A percentile compares a stretch with the other conserved stretches of the same genome.
Evolutionary conservation across 441 rosid genomes (phyloP).

Genomic region (Euphorbia corollata): DNA sequence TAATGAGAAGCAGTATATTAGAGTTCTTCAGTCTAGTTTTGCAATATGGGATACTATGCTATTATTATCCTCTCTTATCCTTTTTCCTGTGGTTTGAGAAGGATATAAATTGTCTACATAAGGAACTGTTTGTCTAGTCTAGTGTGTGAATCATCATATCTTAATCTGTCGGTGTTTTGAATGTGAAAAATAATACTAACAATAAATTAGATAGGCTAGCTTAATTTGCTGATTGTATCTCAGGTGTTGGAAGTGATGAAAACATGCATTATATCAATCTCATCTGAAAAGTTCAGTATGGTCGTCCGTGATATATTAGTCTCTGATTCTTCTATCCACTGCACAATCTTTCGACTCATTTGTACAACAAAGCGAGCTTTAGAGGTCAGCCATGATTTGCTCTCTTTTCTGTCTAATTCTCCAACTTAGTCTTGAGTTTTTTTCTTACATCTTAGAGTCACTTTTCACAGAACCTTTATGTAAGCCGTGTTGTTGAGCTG

Average conservation of each 20-base stretch:
- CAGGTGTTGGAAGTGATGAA: conserved; percentile 77
- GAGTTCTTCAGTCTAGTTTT: background rate
- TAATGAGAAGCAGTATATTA: background rate
- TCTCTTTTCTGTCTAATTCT: conserved; percentile 15
- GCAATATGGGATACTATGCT: background rate
- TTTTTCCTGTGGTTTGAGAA: background rate
- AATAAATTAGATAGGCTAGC: background rate
- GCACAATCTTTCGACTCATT: conserved; percentile 54
- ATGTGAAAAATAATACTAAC: background rate
- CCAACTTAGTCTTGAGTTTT: conserved; percentile 13
- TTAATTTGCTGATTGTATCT: conserved; percentile 11
- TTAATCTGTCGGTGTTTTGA: background rate
- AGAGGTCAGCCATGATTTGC: conserved; percentile 54
- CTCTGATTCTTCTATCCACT: conserved; percentile 74
- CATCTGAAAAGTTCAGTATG: conserved; percentile 47
- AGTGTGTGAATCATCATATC: background rate
- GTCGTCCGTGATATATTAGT: conserved; percentile 58
- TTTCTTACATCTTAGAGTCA: conserved; percentile 19
- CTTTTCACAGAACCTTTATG: conserved; percentile 53
- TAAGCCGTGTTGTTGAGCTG: conserved; percentile 56
- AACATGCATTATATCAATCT: conserved; percentile 49
- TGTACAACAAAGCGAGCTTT: conserved; percentile 65
- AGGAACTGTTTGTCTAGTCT: conserved; percentile 3
- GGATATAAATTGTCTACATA: background rate
- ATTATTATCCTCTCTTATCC: background rate